Evolutionary conservation across 2,329 filamentous ascomycete genomes (phyloP).

Genomic region (Polychaeton citri): DNA sequence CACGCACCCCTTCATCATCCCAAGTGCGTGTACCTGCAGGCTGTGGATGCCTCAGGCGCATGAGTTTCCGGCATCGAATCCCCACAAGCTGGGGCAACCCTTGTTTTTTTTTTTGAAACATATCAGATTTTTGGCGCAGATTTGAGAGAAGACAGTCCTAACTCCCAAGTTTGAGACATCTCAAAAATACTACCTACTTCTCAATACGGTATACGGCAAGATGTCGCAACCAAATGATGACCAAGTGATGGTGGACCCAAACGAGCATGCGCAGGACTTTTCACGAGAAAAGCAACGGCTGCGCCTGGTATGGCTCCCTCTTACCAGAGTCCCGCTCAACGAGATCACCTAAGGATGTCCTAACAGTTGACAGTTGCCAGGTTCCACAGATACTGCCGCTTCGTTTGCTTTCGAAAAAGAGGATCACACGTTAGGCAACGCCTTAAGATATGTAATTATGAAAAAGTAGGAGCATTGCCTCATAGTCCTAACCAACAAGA

Average conservation of each 20-base stretch:
- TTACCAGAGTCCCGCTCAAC: neutral
- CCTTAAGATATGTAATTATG: slow-evolving; percentile 89
- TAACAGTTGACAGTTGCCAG: slow-evolving; percentile 52
- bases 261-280: slow-evolving; percentile 32
- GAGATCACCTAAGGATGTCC: neutral
- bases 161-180: no score
- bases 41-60: no score
- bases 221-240: slow-evolving; percentile 12
- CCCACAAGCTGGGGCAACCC: no score
- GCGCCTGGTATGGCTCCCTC: slow-evolving; percentile 25
- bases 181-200: no score
- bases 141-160: no score
- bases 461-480: slow-evolving; percentile 98
- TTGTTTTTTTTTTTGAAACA: no score
- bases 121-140: no score
- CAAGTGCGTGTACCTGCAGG: no score
- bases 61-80: no score
- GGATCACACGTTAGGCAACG: slow-evolving; percentile 91
- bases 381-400: slow-evolving; percentile 71
- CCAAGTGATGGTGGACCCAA: slow-evolving; percentile 24
- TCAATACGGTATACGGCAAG: no score
- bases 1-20: no score
- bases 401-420: slow-evolving; percentile 92
- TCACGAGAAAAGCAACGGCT: slow-evolving; percentile 29
- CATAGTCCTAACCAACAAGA: no score